Conservation (phyloP, 2,329 filamentous ascomycete species). For the Pyrenophora seminiperda region DNA sequence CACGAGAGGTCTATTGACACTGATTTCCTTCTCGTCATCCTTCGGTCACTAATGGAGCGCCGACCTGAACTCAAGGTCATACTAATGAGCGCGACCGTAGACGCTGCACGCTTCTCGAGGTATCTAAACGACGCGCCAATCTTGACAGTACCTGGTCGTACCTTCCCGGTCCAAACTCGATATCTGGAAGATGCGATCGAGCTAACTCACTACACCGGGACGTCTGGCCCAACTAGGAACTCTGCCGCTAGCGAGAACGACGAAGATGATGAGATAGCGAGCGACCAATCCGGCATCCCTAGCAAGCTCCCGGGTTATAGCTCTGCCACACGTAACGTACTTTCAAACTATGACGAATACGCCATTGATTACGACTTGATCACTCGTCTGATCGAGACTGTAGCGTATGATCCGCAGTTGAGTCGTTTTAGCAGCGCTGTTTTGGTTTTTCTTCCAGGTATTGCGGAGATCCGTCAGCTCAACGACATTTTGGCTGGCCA, state of each 20-base stretch:
- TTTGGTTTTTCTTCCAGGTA: slow-evolving; percentile 91
- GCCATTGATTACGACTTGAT: slow-evolving; percentile 89
- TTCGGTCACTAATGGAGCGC: slow-evolving; percentile 77
- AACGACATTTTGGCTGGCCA: slow-evolving; percentile 85
- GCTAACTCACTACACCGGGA: slow-evolving; percentile 70
- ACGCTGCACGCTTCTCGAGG: slow-evolving; percentile 83
- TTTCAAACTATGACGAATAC: slow-evolving; percentile 85
- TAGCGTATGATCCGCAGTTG: slow-evolving; percentile 72
- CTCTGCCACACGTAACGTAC: slow-evolving; percentile 71
- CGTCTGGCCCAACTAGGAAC: slow-evolving; percentile 55
- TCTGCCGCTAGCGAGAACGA: slow-evolving; percentile 54
- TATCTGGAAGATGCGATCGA: slow-evolving; percentile 95
- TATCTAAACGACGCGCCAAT: slow-evolving; percentile 95
- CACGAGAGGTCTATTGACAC: slow-evolving; percentile 92
- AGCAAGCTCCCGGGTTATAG: slow-evolving; percentile 76
- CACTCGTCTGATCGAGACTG: slow-evolving; percentile 74
- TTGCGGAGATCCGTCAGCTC: slow-evolving; percentile 86
- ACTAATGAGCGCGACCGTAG: slow-evolving; percentile 96
- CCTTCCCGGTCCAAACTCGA: slow-evolving; percentile 85
- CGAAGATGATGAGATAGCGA: slow-evolving; percentile 54
- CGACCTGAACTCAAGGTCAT: slow-evolving; percentile 88
- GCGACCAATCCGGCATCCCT: slow-evolving; percentile 62
- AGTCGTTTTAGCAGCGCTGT: slow-evolving; percentile 82
- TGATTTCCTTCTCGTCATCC: slow-evolving; percentile 90
- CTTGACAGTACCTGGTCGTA: slow-evolving; percentile 86